Base-by-base conservation (phyloP, 371 early-diverging fungal species). In the Vairimorpha apis region DNA sequence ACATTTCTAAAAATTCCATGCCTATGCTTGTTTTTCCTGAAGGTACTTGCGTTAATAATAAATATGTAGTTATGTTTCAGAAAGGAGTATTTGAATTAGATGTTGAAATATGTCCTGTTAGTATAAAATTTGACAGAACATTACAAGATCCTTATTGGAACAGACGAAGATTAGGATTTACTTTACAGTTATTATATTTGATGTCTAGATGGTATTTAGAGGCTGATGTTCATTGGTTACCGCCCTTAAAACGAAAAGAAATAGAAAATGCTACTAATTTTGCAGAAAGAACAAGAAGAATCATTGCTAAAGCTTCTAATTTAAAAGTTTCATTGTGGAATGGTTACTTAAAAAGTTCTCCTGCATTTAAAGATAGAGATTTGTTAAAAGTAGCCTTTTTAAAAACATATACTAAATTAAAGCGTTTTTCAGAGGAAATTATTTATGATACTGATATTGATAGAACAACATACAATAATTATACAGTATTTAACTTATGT, bases 1-100 rank as follows among this genome's bases (percentile, higher is more conserved):
- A 86, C 68, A 75, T 86, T 16, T 49, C 78, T 29, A 69, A 79
- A 0, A 65, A 43, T 0, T 75, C 77, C 21, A 56, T 82, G 32
- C 87, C 87, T 4, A 77, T 91, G 81, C 79, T 90, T 25, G 87
- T 91, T 25, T 91, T 91, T 80, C 91, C 91, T n/a, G 91, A 91
- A 81, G 90, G 90, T 5, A 90, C 90, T 4, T 90, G 90, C 79
- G 90, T 91, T 30, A 90, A 90, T 72, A 91, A 91, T 79, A 86
- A 88, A 70, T 88, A 87, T 74, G 85, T 87, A 0, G 89, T 91
- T 38, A 85, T 90, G 27, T 91, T 90, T 79, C 91, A 91, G 74
- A 91, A 90, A 71, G 90, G 91, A 2, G 90, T 89, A 0, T 91
- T 91, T 83, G 90, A 91, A 56, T 78, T 90, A 43, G 89, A 86